Evolutionary conservation across 768 basidiomycete species (phyloP), one percentile per base, ranked within the genome.

Genomic region (Pleurotus cornucopiae): DNA sequence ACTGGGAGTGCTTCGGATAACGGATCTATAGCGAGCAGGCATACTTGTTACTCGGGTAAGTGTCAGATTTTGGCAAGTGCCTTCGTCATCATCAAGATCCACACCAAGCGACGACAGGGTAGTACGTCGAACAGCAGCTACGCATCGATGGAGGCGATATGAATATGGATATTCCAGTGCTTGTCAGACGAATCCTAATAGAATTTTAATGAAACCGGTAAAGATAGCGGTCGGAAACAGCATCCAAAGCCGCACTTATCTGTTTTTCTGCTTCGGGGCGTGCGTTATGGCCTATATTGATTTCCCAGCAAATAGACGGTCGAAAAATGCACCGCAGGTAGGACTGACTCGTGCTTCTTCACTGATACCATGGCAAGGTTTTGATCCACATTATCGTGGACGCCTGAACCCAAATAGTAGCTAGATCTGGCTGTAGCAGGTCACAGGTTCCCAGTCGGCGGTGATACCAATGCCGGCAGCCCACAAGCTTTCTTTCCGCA

Each of bases 1-100:
- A 39, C 23, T 18, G 34, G 18, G 23, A 37, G 18, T 53, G 51
- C 39, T 53, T 53, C 51, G 51, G 51, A 53, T 53, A 53, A 53
- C 37, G 51, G 51, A 53, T 53, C 51, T 53, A 53, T 21, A 53
- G 16, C n/a, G 18, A 53, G 39, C n/a, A 38, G 39, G 41, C 16
- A 38, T 20, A 13, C 9, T 13, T n/a, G n/a, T 23, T 40, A 40
- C 51, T 49, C 38, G 51, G 14, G 38, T 41, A 20, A 20, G 39
- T 16, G 39, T 26, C 51, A 39, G 34, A 20, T 39, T 53, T 53
- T 49, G 26, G 48, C 51, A 41, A 23, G 38, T 30, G 41, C 14
- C 51, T 18, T 53, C 51, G 51, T 53, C 51, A 53, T 53, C 39
- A 41, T 53, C 51, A n/a, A n/a, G 51, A 34, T 39, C n/a, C 18